Conservation (phyloP, 2,329 filamentous ascomycete genomes). For the Ustilaginoidea virens region DNA sequence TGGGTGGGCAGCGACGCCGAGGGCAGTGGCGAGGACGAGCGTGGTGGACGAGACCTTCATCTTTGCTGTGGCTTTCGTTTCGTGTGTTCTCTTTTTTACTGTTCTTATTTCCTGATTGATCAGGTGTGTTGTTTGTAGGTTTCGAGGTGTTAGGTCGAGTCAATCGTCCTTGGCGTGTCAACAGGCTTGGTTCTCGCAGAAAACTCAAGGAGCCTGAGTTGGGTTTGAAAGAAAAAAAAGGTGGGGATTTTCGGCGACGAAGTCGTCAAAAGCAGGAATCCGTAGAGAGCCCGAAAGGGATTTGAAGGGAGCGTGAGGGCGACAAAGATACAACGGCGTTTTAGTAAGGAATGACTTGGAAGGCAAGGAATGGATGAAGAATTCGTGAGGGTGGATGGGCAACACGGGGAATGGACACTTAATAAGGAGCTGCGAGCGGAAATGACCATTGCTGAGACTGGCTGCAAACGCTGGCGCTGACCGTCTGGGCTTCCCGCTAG, state of each 20-base stretch:
- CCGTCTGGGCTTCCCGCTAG: too few relatives aligned
- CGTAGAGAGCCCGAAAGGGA: background rate
- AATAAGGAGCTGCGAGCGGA: conserved; percentile 7
- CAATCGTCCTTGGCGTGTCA: conserved; percentile 1
- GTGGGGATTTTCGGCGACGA: background rate
- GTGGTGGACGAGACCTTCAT: conserved; percentile 27
- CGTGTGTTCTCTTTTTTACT: too few relatives aligned
- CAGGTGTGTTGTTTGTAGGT: background rate
- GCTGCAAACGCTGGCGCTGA: too few relatives aligned
- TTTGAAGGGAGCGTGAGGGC: conserved; percentile 5
- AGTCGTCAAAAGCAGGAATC: background rate
- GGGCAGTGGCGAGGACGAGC: conserved; percentile 22
- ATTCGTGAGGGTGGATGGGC: conserved; percentile 3
- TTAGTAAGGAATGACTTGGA: conserved; percentile 10
- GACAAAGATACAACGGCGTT: background rate
- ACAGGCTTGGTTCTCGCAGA: conserved; percentile 6
- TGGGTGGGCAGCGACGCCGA: conserved; percentile 26
- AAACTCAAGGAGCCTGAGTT: conserved; percentile 3
- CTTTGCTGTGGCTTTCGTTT: conserved; percentile 7
- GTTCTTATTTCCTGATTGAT: background rate
- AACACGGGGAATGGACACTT: conserved; percentile 9
- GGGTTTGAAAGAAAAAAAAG: background rate
- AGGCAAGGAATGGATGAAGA: conserved; percentile 7
- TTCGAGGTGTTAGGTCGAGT: conserved; percentile 1
- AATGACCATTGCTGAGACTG: conserved; percentile 3